Evolutionary conservation across 345 rosid species (phyloP), one percentile per base, ranked within the genome.

Genomic region (Nephelium lappaceum): DNA sequence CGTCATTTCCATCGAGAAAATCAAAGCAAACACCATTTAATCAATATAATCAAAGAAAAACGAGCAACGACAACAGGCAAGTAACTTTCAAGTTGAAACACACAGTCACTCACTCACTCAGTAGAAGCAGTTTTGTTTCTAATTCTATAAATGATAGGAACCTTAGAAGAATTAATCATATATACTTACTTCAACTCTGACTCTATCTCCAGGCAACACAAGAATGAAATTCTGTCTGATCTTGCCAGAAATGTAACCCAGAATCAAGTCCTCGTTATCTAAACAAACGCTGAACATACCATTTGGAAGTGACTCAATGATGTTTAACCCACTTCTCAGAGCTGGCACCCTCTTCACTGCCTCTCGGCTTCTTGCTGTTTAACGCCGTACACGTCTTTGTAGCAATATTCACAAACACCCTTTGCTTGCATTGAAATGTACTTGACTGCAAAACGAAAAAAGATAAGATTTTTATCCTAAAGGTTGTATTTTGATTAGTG

Each of bases 211-310:
- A 1, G 99, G 99, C 72, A 95, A 81, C 27, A 95, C 92, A 31
- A 96, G 82, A 1, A 93, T 89, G 77, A 88, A 90, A n/a, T 92
- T 95, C 87, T 92, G 89, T 81, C 98, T 80, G 12, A 95, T 95
- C 87, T 88, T 93, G 38, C 99, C 99, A 19, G 98, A 93, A 64
- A 91, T 89, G 49, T 95, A 93, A n/a, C 98, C 99, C 21, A 95
- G 87, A 72, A 95, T 83, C 72, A 88, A 73, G 68, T 87, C 89
- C 63, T 81, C 60, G 68, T 87, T 87, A 70, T 89, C 93, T 70
- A 89, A 73, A 16, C 68, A 76, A 16, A 89, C 86, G 60, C 89
- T 73, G 66, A 87, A 89, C 93, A 87, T 87, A 47, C 95, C 93
- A 61, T 89, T 89, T 36, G 93, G 86, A 1, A 89, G 87, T 16